Evolutionary conservation across 2,329 filamentous ascomycete species (phyloP).

Genomic region (Lasiodiplodia sp.): DNA sequence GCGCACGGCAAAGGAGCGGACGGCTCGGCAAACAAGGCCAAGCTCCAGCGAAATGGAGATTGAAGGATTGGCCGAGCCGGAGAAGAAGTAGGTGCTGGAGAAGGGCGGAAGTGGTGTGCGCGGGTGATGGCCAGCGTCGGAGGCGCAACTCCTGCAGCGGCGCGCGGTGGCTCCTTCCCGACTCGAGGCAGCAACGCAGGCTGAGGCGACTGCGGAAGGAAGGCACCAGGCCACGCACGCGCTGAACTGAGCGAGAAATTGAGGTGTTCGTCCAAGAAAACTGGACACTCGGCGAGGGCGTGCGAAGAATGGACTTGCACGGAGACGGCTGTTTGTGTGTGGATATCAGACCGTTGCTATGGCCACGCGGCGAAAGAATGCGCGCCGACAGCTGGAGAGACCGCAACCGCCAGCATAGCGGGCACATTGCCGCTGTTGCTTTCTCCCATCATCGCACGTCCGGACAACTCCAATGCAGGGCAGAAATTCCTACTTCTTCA

Average conservation of each 20-base stretch:
- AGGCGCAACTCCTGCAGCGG: neutral
- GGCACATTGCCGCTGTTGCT: neutral
- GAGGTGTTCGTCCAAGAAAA: constrained; percentile 20
- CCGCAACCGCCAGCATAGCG: neutral
- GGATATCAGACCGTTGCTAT: constrained; percentile 7
- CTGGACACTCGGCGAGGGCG: constrained; percentile 19
- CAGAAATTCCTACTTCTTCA: constrained; percentile 6
- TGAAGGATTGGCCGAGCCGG: neutral
- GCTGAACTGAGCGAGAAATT: constrained; percentile 2
- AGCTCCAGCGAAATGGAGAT: constrained; percentile 26
- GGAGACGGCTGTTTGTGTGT: constrained; percentile 23
- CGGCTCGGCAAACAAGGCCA: constrained; percentile 31
- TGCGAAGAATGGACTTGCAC: constrained; percentile 26
- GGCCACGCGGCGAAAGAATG: constrained; percentile 17
- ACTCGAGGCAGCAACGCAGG: neutral
- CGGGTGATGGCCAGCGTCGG: neutral
- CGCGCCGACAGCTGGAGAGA: neutral
- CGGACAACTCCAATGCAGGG: constrained; percentile 2
- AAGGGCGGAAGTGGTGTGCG: neutral
- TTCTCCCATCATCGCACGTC: neutral
- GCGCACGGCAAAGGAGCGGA: constrained; percentile 26
- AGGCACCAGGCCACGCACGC: constrained; percentile 5
- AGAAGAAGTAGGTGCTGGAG: constrained; percentile 2
- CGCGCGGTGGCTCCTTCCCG: constrained; percentile 12
- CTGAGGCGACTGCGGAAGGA: neutral